Evolutionary conservation across 768 basidiomycete species (phyloP), one percentile per base, ranked within the genome.

Genomic region (Neoboletus brunneissimus): DNA sequence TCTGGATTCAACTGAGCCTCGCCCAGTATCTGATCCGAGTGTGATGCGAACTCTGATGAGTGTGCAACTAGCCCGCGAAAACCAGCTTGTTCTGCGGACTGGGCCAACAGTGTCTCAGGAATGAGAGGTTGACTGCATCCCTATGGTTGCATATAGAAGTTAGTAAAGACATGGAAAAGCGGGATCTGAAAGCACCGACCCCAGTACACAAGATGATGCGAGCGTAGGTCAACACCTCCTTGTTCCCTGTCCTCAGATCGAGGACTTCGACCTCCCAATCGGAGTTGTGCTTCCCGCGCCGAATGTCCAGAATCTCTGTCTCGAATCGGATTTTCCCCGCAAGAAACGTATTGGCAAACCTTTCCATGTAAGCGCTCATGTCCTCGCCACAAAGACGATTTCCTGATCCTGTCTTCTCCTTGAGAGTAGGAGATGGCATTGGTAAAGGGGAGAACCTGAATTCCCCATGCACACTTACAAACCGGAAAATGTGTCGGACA

Each of bases 391-490:
- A 71, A 12, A 86, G 74, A 1, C 81, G 77, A 5, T 78, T 79
- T 0, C 77, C 79, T n/a, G n/a, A n/a, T n/a, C n/a, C n/a, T 1
- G 70, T 77, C 42, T 67, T 56, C 11, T 44, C 56, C 12, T 71
- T 57, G n/a, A 72, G 60, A 4, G 61, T 35, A 10, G 81, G 81
- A 5, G 69, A 66, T 0, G 78, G 77, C 86, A 87, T 86, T 2
- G 74, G 64, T 38, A 85, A 57, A 0, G 79, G 62, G 6, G 85
- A 85, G 68, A 87, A 86, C 12, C 75, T 64, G 57, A 79, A 86
- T 59, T 88, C 84, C 3, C 84, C 85, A 62, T 85, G 79, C 1
- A 88, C 83, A 61, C 86, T 87, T 27, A 53, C n/a, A 51, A 22
- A 29, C 18, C 5, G n/a, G 22, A 31, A 22, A 25, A 9, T 2